Base-by-base conservation (phyloP, 2,329 filamentous ascomycete species). In the Aspergillus amoenus region DNA sequence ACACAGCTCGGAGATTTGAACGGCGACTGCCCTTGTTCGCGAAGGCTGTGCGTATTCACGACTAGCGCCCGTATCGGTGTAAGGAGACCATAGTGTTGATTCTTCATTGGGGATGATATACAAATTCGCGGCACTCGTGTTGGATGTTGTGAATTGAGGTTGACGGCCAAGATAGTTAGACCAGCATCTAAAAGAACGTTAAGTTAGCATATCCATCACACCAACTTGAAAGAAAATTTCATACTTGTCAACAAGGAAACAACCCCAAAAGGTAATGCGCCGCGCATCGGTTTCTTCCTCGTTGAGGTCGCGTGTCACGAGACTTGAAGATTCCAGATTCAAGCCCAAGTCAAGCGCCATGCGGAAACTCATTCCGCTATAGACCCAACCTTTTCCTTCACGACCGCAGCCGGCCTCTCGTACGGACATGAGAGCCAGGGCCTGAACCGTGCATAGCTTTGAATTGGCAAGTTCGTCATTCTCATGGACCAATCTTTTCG, bases 341-440 rank as follows among this genome's bases (percentile, higher is more conserved):
- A 99, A 80, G 0, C 94, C 94, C 61, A 99, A 84, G 67, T 99
- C 94, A 72, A 89, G 90, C 0, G 93, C 93, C 93, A 99, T 97
- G 44, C 94, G 88, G 72, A 99, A 97, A 68, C 90, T 94, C 90
- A 99, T 97, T 49, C 94, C 93, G 67, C 91, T 96, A 73, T 97
- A 97, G 3, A 97, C 92, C 94, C 94, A 99, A 1, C 94, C 94
- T 73, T 94, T 96, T 40, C 91, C 91, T 76, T 97, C 94, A 42
- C 93, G 84, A 0, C 91, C 93, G 72, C 93, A 97, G 1, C 94
- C 94, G 3, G 93, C 94, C 77, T 99, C 94, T 59, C 94, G 84
- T 0, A 97, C 93, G 7, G 93, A 97, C 93, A 99, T 97, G 61
- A 97, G 79, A 0, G 92, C 93, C 54, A 97, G 78, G 0, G 94